Evolutionary conservation across 2,329 filamentous ascomycete genomes (phyloP).

Genomic region (Aspergillus quadrilineatus): DNA sequence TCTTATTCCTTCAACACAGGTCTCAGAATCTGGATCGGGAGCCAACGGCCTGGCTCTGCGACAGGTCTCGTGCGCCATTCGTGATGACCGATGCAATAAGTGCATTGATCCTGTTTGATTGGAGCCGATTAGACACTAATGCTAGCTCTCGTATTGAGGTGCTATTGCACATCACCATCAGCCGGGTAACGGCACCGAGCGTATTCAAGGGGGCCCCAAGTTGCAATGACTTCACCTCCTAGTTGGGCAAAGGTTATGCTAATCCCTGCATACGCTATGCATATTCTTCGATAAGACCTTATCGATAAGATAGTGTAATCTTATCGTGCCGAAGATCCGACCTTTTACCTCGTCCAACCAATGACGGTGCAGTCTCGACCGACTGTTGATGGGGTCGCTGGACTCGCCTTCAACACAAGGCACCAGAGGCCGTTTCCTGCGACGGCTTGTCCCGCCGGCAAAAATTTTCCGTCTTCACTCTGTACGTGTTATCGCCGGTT

Average conservation of each 20-base stretch:
- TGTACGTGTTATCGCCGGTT: not conserved
- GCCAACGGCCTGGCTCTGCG: not conserved
- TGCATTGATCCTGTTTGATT: not conserved
- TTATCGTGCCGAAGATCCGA: constrained; percentile 3
- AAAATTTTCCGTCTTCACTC: constrained; percentile 2
- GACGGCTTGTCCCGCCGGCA: constrained; percentile 5
- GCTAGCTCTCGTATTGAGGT: not conserved
- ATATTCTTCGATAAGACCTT: not conserved
- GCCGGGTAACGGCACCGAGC: not conserved
- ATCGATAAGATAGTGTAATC: not conserved
- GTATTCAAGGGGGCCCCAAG: too few relatives aligned
- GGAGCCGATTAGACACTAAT: not conserved
- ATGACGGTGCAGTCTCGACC: not conserved
- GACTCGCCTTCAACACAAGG: too few relatives aligned
- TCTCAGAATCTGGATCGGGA: not conserved
- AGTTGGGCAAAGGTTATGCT: not conserved
- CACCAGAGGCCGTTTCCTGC: not conserved
- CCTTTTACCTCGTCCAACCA: not conserved
- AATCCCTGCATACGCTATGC: not conserved
- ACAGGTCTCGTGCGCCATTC: not conserved
- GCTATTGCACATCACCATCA: not conserved
- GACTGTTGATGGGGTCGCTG: not conserved
- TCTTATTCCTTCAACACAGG: not conserved
- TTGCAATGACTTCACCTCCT: not conserved
- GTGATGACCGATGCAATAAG: not conserved